Evolutionary conservation across 2,329 filamentous ascomycete species (phyloP), one percentile per base, ranked within the genome.

Genomic region (Fusarium longipes): DNA sequence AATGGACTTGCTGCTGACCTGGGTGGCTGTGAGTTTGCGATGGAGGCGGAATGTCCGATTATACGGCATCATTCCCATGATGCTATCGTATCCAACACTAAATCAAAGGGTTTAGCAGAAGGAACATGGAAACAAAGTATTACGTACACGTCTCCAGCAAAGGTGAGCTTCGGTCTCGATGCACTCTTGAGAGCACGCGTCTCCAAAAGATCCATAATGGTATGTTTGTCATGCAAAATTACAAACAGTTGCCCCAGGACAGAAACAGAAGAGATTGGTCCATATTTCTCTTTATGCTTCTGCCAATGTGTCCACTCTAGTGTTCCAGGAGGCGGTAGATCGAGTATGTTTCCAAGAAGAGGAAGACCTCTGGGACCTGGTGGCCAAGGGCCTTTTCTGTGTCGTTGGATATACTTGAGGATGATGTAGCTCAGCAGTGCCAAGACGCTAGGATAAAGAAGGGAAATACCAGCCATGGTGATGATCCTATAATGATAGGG

Each of bases 291-390:
- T 29, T 77, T 80, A 45, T 78, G 76, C 27, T 76, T 75, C 7
- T 78, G 50, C 79, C 80, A 82, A 45, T 81, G 78, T 24, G 73
- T 59, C 65, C 73, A 79, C 59, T 81, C 78, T 4, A 68, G 68
- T 3, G 63, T 59, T 0, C 76, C 77, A 0, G 63, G 51, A 0
- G 76, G 69, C 0, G 84, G 84, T 8, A 86, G 70, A 58, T 86
- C 82, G 0, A 64, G 63, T 7, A 85, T 59, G 59, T 86, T 86
- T 5, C 84, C 84, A 1, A 86, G n/a, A 0, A 86, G 15, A 0
- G 82, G 82, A 10, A 81, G 63, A 0, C 77, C 77, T 43, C 74
- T 82, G 0, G 84, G 84, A 0, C 84, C 84, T 1, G 84, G 84
- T 0, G 83, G 84, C 11, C 65, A 12, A 5, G 53, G 36, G 1